Base-by-base conservation (phyloP, 805 yeast genomes). In the Blastobotrys robertii region DNA sequence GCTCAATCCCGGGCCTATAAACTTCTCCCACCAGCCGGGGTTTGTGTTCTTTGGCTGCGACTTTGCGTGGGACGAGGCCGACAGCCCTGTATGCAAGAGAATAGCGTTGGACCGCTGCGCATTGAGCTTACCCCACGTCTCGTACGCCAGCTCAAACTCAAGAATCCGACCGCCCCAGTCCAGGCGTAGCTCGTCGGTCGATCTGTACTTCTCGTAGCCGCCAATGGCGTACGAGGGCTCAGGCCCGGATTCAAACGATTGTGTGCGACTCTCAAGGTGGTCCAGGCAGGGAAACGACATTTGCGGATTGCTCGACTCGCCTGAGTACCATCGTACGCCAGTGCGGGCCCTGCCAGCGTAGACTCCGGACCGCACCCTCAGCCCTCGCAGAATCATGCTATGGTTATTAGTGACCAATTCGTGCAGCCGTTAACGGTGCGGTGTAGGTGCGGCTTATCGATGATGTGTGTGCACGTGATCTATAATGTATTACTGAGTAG, bases 1-100 rank as follows among this genome's bases (percentile, higher is more conserved):
- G 49, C 82, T 77, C 4, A 59, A 53, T 1, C 80, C 87, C 1
- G 95, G 84, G 0, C 97, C 97, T 41, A 88, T 85, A 62, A 87
- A 87, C 45, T 77, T 73, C 57, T 88, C 96, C 97, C 97, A 88
- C 97, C 97, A 88, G 11, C 97, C 97, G 4, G 78, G 76, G 48
- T 74, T 73, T 4, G 74, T 59, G 59, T 87, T 87, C 28, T 72
- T 67, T 0, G 68, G 65, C 46, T 84, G 92, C 2, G 95, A 84
- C 54, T 76, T 82, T 8, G 96, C 97, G 65, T 88, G 97, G 2
- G 95, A 84, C 0, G 95, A 84, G 0, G 96, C 96, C 0, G 95
- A 84, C 13, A 88, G 69, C 0, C 97, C 97, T 0, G 97, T 88
- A 55, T 88, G 96, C 8, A 88, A 64, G 31, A 88, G 67, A 14